Evolutionary conservation across 768 basidiomycete genomes (phyloP).

Genomic region (Cystofilobasidium capitatum): DNA sequence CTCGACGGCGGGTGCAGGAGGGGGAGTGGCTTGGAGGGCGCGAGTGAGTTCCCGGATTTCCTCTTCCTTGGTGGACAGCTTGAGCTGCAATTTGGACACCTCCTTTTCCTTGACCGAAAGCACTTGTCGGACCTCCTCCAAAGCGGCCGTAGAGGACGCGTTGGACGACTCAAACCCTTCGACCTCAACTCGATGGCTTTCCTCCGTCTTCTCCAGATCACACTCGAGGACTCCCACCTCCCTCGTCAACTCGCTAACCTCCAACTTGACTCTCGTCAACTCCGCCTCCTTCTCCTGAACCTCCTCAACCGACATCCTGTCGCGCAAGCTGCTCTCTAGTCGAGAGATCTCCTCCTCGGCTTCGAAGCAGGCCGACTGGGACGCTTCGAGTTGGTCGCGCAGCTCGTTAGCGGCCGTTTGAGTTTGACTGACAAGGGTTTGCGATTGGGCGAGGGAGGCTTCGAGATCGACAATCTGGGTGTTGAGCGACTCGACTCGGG

Average conservation of each 20-base stretch:
- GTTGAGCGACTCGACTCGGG: no score
- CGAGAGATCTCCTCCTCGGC: not conserved
- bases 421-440: no score
- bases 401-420: not conserved
- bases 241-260: no score
- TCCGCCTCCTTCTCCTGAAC: no score
- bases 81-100: not conserved
- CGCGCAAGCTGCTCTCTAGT: no score
- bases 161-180: slow-evolving; percentile 1
- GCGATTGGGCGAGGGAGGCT: not conserved
- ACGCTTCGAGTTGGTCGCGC: not conserved
- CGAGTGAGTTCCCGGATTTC: not conserved
- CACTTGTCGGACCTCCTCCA: slow-evolving; percentile 4
- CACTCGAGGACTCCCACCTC: no score
- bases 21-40: not conserved
- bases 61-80: not conserved
- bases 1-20: not conserved
- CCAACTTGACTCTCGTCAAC: no score
- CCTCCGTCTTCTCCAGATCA: no score
- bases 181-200: not conserved
- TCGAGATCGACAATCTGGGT: not conserved
- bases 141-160: not conserved
- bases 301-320: no score
- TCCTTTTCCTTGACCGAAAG: not conserved
- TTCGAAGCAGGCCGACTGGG: not conserved